Conservation (phyloP, 305 asterid genomes). For the Andrographis paniculata region DNA sequence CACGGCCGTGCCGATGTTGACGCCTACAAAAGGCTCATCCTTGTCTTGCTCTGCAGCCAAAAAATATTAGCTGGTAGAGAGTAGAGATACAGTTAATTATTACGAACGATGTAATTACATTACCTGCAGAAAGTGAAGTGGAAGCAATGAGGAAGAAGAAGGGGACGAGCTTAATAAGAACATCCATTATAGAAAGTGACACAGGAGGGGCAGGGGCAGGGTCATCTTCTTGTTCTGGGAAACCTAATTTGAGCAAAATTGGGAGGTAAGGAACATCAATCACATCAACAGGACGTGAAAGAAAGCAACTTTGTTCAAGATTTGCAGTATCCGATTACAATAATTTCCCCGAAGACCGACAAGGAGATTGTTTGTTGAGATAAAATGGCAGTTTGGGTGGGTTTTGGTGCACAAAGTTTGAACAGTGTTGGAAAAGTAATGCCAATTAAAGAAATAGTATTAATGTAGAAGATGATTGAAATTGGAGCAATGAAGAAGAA, state of each 20-base stretch:
- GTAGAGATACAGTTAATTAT: too few relatives aligned
- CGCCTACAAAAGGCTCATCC: conserved; percentile 83
- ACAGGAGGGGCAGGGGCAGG: too few relatives aligned
- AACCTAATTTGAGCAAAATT: too few relatives aligned
- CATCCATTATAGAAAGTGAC: too few relatives aligned
- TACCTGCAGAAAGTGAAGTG: too few relatives aligned
- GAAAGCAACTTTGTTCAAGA: conserved; percentile 20
- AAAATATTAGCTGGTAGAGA: too few relatives aligned
- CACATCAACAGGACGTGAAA: too few relatives aligned
- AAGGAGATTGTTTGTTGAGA: conserved; percentile 14
- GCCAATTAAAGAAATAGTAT: neutral
- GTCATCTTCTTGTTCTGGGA: conserved; percentile 22
- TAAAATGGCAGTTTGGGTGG: conserved; percentile 10
- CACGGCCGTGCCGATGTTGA: conserved; percentile 88
- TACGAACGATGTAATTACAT: too few relatives aligned
- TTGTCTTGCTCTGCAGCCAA: conserved; percentile 50
- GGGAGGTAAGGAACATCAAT: too few relatives aligned
- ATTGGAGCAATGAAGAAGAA: neutral
- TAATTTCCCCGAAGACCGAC: conserved; percentile 53
- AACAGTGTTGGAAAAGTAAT: conserved; percentile 13
- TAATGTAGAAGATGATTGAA: neutral
- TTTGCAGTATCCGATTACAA: conserved; percentile 30
- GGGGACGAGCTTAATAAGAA: too few relatives aligned
- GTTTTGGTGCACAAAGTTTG: conserved; percentile 32
- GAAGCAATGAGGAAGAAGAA: too few relatives aligned